phyloP scores from a whole-genome alignment of 257 asterid species.

The Nicotiana tabacum region DNA sequence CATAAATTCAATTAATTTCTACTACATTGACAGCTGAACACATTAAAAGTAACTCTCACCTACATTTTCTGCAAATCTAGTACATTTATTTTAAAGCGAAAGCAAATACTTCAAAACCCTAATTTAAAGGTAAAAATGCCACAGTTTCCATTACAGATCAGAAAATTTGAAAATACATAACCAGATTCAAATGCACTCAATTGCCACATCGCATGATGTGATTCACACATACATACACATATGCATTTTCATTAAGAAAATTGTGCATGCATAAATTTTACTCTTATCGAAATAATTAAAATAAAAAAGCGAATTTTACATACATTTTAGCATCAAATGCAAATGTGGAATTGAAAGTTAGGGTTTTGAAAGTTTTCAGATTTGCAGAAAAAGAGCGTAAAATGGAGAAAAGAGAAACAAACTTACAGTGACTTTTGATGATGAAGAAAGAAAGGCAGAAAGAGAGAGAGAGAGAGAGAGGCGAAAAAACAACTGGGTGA shows the following conservation, averaged over 20 bases:
- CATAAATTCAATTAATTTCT: background rate
- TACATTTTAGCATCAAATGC: background rate
- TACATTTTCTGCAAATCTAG: background rate
- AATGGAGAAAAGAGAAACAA: background rate
- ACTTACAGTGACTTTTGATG: background rate
- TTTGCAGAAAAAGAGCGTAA: background rate
- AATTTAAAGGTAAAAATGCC: background rate
- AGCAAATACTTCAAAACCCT: background rate
- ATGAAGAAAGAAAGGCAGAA: background rate
- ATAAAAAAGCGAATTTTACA: background rate
- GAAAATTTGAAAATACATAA: background rate
- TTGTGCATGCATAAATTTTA: too few species aligned
- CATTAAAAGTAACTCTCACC: background rate
- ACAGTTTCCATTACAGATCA: background rate
- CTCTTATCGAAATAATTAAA: background rate
- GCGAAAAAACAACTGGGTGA: background rate
- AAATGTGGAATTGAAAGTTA: background rate
- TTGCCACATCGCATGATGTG: background rate
- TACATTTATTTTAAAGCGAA: background rate
- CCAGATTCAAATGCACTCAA: conserved; percentile 2
- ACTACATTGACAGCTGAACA: background rate
- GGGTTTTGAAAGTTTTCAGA: background rate
- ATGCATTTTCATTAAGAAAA: too few species aligned
- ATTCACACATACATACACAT: background rate
- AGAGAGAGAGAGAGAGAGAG: background rate